These are phyloP conservation scores for Globisporangium paroecandrum DNA, from an alignment of 352 stramenopile species.

Conservation along the genomic window DNA sequence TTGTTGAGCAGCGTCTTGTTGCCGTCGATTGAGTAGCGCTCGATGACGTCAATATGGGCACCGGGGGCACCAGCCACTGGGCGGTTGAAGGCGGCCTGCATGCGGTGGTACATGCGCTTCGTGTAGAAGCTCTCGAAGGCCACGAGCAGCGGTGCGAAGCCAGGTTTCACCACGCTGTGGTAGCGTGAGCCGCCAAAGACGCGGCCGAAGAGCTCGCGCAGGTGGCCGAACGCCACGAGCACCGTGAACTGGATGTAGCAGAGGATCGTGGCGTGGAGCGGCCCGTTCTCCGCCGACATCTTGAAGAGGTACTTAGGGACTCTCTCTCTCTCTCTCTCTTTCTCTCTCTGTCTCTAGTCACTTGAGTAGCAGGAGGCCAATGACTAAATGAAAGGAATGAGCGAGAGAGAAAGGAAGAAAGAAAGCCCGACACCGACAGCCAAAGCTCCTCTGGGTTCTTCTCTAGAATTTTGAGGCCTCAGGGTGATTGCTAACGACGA, in stretches of 20 bases:
- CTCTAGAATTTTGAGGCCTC: too few species aligned
- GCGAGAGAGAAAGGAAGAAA: too few species aligned
- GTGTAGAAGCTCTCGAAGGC: constrained; percentile 95
- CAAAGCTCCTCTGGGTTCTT: too few species aligned
- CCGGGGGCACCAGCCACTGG: constrained; percentile 29
- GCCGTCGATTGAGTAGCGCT: constrained; percentile 54
- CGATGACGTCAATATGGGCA: constrained; percentile 84
- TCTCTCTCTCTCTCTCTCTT: too few species aligned
- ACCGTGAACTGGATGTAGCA: constrained; percentile 45
- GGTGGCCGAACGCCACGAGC: constrained; percentile 34
- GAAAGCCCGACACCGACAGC: not conserved
- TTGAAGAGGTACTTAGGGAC: not conserved
- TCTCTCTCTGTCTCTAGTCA: too few species aligned
- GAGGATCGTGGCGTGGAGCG: constrained; percentile 26
- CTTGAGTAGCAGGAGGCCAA: not conserved
- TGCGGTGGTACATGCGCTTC: constrained; percentile 88
- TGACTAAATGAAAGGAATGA: not conserved
- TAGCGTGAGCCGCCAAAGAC: constrained; percentile 35
- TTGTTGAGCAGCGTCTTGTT: constrained; percentile 33
- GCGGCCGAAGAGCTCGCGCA: constrained; percentile 29
- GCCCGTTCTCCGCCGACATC: constrained; percentile 22
- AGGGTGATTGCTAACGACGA: too few species aligned
- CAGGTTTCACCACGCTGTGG: constrained; percentile 18
- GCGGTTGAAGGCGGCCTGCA: constrained; percentile 67
- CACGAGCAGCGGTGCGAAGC: constrained; percentile 86